Base-by-base conservation (phyloP, 805 yeast species). In the Kodamaea restingae region DNA sequence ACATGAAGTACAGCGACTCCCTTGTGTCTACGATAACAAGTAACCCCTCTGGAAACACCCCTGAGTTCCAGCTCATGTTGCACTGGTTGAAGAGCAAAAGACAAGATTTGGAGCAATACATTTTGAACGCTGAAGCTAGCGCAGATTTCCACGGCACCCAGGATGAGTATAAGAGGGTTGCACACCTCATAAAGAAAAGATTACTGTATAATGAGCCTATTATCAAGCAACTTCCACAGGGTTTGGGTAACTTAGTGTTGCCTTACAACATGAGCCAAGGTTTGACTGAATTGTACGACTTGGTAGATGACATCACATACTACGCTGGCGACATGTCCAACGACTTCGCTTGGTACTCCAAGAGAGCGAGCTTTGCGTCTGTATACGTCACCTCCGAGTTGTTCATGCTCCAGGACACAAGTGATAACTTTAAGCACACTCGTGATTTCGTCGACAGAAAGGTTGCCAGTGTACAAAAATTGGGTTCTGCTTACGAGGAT, bases 261-360 rank as follows among this genome's bases (percentile, higher is more conserved):
- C 96, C 96, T 1, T 70, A 73, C 37, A 82, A 85, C 54, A 34
- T 82, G 22, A 56, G 67, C 3, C 49, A 55, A 20, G 76, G 93
- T 0, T 50, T 84, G 36, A 75, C 74, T 26, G 95, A 87, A 53
- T 72, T 93, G 41, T 84, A 80, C 49, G 73, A 76, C 38, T 69
- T 90, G 40, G 73, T 88, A 9, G 98, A 91, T 62, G 98, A 93
- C 55, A 71, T 91, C 43, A 76, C 86, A 32, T 88, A 63, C 59
- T 79, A 77, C 49, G 80, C 95, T 0, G 93, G 90, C 8, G 97
- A 90, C 55, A 54, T 60, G 38, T 75, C 93, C 15, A 80, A 80
- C 47, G 96, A 88, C 58, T 81, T 84, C 56, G 83, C 87, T 3
- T 91, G 98, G 98, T 91, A 91, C 60, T 69, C 95, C n/a, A 85